A percentile compares a stretch with the other conserved stretches of the same genome.
These are phyloP conservation scores for Diaporthe citriasiana DNA, from an alignment of 2,329 filamentous ascomycete genomes.

Conservation along the genomic window DNA sequence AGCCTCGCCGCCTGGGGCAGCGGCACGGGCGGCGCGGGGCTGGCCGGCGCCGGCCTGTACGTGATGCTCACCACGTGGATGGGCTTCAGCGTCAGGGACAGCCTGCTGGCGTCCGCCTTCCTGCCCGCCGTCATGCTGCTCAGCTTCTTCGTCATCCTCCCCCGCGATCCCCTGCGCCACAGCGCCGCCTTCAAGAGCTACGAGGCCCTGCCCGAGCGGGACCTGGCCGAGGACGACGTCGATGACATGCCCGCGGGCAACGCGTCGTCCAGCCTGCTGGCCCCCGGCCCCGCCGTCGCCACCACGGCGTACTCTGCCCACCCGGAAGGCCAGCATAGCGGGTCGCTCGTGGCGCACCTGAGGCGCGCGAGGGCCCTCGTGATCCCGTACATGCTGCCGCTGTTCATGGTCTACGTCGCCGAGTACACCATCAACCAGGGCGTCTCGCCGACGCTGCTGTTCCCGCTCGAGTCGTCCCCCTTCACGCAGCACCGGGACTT, in stretches of 20 bases:
- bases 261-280: conserved; percentile 64
- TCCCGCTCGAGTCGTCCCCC: conserved; percentile 81
- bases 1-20: conserved; percentile 93
- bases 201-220: conserved; percentile 62
- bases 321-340: conserved; percentile 48
- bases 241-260: conserved; percentile 54
- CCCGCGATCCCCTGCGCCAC: conserved; percentile 73
- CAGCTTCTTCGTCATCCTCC: conserved; percentile 88
- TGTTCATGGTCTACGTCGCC: conserved; percentile 92
- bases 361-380: conserved; percentile 78
- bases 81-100: conserved; percentile 79
- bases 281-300: conserved; percentile 57
- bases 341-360: conserved; percentile 66
- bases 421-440: conserved; percentile 99
- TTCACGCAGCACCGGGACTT: conserved; percentile 88
- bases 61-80: conserved; percentile 87
- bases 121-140: conserved; percentile 86
- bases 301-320: conserved; percentile 57
- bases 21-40: conserved; percentile 89
- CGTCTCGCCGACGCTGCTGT: conserved; percentile 89
- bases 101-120: conserved; percentile 82
- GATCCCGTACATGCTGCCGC: conserved; percentile 87
- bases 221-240: conserved; percentile 53
- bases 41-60: conserved; percentile 90
- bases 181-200: conserved; percentile 65